Conservation (phyloP, 78 protist species). For the Bigelowiella natans region DNA sequence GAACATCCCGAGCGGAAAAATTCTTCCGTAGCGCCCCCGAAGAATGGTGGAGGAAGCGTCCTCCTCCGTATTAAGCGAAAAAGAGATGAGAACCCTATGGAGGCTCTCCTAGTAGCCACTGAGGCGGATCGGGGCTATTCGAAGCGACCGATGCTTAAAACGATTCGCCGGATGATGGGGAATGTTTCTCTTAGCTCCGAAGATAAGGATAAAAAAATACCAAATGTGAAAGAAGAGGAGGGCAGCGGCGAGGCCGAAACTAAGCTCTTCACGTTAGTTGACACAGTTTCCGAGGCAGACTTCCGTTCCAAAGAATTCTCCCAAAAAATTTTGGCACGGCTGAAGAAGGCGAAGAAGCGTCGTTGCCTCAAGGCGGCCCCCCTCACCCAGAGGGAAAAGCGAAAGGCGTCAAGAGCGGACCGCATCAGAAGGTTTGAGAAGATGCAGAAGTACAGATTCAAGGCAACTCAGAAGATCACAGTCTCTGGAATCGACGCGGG, state of each 20-base stretch:
- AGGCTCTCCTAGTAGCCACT: background rate
- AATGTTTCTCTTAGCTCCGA: background rate
- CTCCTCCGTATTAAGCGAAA: background rate
- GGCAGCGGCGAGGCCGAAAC: background rate
- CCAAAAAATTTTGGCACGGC: background rate
- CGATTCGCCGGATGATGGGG: background rate
- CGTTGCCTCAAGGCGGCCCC: background rate
- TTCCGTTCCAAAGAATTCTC: background rate
- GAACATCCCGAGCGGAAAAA: too few species aligned
- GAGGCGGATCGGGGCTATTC: background rate
- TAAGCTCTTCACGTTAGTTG: background rate
- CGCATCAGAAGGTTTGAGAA: background rate
- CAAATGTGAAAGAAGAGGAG: background rate
- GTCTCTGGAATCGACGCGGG: too few species aligned
- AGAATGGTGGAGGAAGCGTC: too few species aligned
- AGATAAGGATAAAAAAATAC: background rate
- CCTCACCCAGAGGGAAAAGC: background rate
- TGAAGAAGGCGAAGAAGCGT: background rate
- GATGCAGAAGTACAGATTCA: background rate
- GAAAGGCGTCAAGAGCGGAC: background rate
- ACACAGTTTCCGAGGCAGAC: background rate
- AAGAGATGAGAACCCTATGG: background rate
- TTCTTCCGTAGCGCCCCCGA: too few species aligned
- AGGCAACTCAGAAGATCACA: background rate
- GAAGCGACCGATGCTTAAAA: background rate